phyloP scores from a whole-genome alignment of 345 rosid genomes.

The Cardiospermum halicacabum region DNA sequence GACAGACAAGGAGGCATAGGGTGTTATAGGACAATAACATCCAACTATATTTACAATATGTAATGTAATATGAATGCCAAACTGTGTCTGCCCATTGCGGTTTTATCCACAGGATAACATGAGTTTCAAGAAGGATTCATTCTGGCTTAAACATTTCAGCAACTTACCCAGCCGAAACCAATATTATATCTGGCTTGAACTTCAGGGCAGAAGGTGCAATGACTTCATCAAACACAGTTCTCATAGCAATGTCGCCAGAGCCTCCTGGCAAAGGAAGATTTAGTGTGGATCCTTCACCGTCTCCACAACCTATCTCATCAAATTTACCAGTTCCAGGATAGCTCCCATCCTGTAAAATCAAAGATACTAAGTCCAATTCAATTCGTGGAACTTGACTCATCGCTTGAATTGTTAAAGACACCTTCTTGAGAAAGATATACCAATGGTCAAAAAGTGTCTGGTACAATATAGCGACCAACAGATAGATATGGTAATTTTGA shows the following conservation, averaged over 20 bases:
- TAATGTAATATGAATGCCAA: neutral
- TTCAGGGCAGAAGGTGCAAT: conserved; percentile 83
- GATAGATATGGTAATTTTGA: too few relatives aligned
- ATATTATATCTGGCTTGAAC: conserved; percentile 89
- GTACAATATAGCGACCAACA: too few relatives aligned
- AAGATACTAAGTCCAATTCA: neutral
- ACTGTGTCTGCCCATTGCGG: neutral
- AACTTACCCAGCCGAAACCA: conserved; percentile 95
- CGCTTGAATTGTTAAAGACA: too few relatives aligned
- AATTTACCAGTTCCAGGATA: conserved; percentile 90
- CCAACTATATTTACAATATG: neutral
- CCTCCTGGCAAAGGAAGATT: conserved; percentile 96
- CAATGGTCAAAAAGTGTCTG: too few relatives aligned
- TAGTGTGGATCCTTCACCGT: conserved; percentile 83
- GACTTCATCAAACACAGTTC: conserved; percentile 76
- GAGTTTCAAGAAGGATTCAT: neutral
- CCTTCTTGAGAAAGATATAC: too few relatives aligned
- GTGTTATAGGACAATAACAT: too few relatives aligned
- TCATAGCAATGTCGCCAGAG: conserved; percentile 84
- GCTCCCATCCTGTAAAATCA: conserved; percentile 64
- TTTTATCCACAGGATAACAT: neutral
- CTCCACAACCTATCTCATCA: conserved; percentile 69
- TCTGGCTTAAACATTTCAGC: neutral
- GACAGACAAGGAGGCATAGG: neutral
- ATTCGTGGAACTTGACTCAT: too few relatives aligned